Base-by-base conservation (phyloP, 495 filamentous ascomycete species). In the Trichocladium uniseriatum region DNA sequence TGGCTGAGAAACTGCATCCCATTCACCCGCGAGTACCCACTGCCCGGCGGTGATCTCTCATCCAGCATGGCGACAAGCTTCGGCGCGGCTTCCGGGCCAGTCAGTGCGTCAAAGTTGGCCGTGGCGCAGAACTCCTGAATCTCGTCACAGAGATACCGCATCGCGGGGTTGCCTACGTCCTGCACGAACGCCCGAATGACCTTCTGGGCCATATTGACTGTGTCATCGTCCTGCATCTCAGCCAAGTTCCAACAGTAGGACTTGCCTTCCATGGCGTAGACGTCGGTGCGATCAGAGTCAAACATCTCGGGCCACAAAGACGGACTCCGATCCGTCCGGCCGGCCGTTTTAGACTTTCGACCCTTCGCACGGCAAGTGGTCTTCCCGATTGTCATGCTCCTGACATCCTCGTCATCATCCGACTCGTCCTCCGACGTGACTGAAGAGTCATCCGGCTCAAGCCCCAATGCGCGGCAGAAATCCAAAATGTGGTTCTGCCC, bases 111-210 rank as follows among this genome's bases (percentile, higher is more conserved):
- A 20, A 43, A 47, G 20, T 19, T 31, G 3, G 42, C 45, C 0
- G 49, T 39, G 1, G 38, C 21, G 19, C 53, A 59, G 18, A 59
- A 59, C 1, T 21, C 21, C 21, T 44, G 16, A 14, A 59, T 56
- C 27, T 56, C 56, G 4, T 56, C 56, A 14, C 43, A 39, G 10
- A 59, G 43, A 32, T 59, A 55, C 11, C 34, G 36, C 1, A 9
- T 22, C 4, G 53, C 38, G 1, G 52, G 56, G 24, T 45, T 43
- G 3, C 20, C 41, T 0, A 15, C 32, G 8, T 43, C 48, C 7
- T 45, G 21, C 14, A 35, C 31, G 40, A 51, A 49, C 1, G 43
- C 53, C 13, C 31, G 46, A 10, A 53, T 24, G 22, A 59, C 39
- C 29, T 38, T 45, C 38, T 49, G 39, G 0, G 45, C 29, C n/a